Conservation (phyloP, 106 monocot genomes). For the Agapanthus africanus region DNA sequence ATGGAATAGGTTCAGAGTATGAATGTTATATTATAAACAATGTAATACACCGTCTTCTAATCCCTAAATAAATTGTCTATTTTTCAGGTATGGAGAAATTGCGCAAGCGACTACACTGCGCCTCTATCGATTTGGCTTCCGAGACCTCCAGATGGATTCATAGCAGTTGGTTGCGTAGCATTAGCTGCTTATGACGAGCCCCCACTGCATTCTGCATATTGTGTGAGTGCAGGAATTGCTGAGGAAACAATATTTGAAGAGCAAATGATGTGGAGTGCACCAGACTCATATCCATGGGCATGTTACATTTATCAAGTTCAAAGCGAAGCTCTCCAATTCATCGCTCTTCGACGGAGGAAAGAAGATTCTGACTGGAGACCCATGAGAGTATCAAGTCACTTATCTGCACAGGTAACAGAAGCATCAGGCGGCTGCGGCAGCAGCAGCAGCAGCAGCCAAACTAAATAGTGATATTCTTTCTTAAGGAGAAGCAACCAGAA, state of each 20-base stretch:
- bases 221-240: constrained; percentile 44
- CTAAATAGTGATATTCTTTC: too few relatives aligned
- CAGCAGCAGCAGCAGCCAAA: too few relatives aligned
- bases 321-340: constrained; percentile 77
- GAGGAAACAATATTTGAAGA: constrained; percentile 67
- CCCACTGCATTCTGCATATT: constrained; percentile 34
- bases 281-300: constrained; percentile 84
- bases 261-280: constrained; percentile 61
- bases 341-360: constrained; percentile 56
- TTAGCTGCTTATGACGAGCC: constrained; percentile 72
- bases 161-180: constrained; percentile 79
- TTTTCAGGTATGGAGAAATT: constrained; percentile 91
- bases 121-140: constrained; percentile 89
- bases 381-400: constrained; percentile 47
- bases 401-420: too few relatives aligned
- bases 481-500: too few relatives aligned
- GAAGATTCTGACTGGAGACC: constrained; percentile 66
- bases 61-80: too few relatives aligned
- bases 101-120: constrained; percentile 59
- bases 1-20: too few relatives aligned
- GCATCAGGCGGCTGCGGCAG: too few relatives aligned
- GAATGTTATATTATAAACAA: too few relatives aligned
- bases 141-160: constrained; percentile 75
- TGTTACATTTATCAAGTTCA: constrained; percentile 83
- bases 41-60: too few relatives aligned